Conservation (phyloP, 352 stramenopile genomes). For the Thalassiosira ordinaria region DNA sequence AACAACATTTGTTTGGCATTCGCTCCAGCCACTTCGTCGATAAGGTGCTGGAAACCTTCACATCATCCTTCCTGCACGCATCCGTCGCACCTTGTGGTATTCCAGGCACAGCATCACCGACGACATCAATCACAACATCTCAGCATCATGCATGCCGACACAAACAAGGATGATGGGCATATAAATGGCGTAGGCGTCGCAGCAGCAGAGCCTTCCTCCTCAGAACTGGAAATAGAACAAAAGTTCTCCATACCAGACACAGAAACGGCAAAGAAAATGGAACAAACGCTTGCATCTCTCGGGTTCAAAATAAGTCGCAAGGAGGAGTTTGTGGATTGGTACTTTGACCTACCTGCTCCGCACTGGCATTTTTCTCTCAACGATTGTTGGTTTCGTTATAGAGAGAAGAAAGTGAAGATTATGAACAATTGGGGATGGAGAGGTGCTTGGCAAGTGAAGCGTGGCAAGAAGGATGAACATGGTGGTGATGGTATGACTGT, state of each 20-base stretch:
- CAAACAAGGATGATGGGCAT: neutral
- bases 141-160: neutral
- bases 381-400: slow-evolving; percentile 71
- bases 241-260: slow-evolving; percentile 45
- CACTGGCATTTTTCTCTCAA: slow-evolving; percentile 45
- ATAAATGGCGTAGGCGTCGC: neutral
- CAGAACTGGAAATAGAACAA: slow-evolving; percentile 54
- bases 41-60: neutral
- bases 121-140: neutral
- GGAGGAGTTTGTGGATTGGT: slow-evolving; percentile 71
- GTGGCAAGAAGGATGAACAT: slow-evolving; percentile 19
- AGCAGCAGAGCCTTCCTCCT: too few relatives aligned
- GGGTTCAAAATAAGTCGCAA: slow-evolving; percentile 28
- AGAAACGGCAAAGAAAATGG: slow-evolving; percentile 5
- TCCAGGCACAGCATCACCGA: neutral
- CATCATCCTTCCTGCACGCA: neutral
- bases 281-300: slow-evolving; percentile 27
- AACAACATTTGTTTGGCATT: neutral
- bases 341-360: slow-evolving; percentile 63
- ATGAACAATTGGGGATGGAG: slow-evolving; percentile 38
- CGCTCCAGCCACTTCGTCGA: neutral
- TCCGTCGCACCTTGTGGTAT: neutral
- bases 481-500: slow-evolving; percentile 44
- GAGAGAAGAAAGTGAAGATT: slow-evolving; percentile 47
- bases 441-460: slow-evolving; percentile 68